phyloP scores from a whole-genome alignment of 345 rosid genomes.

The Eucalyptus caleyi region DNA sequence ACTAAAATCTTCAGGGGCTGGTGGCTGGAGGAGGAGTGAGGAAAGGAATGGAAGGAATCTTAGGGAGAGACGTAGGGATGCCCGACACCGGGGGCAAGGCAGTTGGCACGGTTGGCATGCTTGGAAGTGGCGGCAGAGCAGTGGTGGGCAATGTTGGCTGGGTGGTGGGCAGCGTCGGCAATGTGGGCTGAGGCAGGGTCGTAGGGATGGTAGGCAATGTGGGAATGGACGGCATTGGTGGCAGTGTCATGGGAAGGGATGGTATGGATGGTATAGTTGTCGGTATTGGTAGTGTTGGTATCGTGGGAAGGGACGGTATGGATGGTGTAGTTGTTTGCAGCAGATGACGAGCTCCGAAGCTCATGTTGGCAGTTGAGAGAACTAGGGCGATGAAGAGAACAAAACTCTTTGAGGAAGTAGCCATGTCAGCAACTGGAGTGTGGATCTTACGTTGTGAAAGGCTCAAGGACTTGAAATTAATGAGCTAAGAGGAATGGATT shows the following conservation, averaged over 20 bases:
- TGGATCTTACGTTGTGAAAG: neutral
- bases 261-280: neutral
- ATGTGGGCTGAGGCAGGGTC: neutral
- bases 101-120: neutral
- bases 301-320: neutral
- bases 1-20: neutral
- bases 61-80: conserved; percentile 5
- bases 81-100: conserved; percentile 7
- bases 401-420: neutral
- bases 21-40: conserved; percentile 16
- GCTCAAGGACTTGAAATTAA: neutral
- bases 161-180: neutral
- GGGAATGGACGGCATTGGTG: neutral
- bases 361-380: neutral
- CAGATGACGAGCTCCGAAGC: conserved; percentile 7
- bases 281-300: neutral
- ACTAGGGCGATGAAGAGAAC: neutral
- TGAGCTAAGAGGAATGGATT: neutral
- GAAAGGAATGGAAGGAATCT: conserved; percentile 22
- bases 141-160: neutral
- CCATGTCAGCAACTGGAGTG: neutral
- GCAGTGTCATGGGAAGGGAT: neutral
- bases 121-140: neutral
- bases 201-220: neutral
- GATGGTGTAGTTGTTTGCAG: neutral